A percentile compares a stretch with the other conserved stretches of the same genome.
These are phyloP conservation scores for Uromyces viciae-fabae DNA, from an alignment of 1,284 basidiomycete genomes.

Conservation along the genomic window DNA sequence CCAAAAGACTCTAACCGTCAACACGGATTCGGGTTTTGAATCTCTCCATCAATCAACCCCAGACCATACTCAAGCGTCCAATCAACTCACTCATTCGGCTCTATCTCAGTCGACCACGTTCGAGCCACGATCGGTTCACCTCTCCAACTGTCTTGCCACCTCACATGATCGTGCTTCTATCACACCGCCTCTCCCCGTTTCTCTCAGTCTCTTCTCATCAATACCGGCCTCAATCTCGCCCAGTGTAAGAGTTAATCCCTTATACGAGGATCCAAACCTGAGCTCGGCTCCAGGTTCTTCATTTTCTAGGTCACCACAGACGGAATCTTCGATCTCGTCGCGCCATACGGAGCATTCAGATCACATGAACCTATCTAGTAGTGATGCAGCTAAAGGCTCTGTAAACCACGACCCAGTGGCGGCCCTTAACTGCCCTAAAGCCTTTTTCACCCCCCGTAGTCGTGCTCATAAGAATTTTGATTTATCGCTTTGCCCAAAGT, in stretches of 20 bases:
- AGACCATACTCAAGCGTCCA: neutral
- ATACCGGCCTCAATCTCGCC: conserved; percentile 7
- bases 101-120: conserved; percentile 3
- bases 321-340: conserved; percentile 21
- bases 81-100: neutral
- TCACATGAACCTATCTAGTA: neutral
- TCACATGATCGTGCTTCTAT: neutral
- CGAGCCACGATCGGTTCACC: neutral
- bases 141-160: neutral
- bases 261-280: neutral
- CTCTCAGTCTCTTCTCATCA: conserved; percentile 13
- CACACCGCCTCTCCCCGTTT: neutral
- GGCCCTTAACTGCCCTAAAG: neutral
- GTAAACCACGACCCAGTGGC: neutral
- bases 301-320: neutral
- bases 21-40: conserved; percentile 15
- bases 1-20: conserved; percentile 13
- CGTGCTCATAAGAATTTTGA: neutral
- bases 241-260: neutral
- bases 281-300: conserved; percentile 22
- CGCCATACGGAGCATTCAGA: conserved; percentile 30
- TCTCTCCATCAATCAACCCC: conserved; percentile 5
- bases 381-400: neutral
- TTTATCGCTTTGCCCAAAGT: neutral
- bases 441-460: neutral